A percentile compares a stretch with the other conserved stretches of the same genome.
Evolutionary conservation across 495 filamentous ascomycete species (phyloP).

Genomic region (Jackrogersella minutella): DNA sequence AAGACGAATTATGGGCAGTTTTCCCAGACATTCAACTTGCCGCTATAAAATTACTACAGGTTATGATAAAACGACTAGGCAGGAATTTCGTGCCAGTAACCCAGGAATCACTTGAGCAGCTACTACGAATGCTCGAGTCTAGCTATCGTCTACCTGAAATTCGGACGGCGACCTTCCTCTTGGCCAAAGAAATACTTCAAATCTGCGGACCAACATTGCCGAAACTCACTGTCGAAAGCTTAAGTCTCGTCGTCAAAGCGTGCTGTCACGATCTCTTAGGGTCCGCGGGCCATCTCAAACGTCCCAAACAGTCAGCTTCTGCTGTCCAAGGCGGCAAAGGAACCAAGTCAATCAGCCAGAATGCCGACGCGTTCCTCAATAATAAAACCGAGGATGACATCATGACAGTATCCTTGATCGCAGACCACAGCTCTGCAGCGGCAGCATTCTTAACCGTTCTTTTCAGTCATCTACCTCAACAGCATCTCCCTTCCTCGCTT

Average conservation of each 20-base stretch:
- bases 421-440: conserved; percentile 56
- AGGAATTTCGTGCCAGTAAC: conserved; percentile 61
- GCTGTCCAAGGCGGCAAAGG: conserved; percentile 39
- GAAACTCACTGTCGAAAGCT: conserved; percentile 65
- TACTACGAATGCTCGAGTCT: conserved; percentile 71
- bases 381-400: conserved; percentile 46
- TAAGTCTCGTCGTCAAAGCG: conserved; percentile 63
- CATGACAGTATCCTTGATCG: conserved; percentile 44
- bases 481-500: conserved; percentile 66
- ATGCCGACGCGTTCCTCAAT: conserved; percentile 52
- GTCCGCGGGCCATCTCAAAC: conserved; percentile 48
- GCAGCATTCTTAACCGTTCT: conserved; percentile 66
- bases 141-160: conserved; percentile 65
- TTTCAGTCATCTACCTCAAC: conserved; percentile 66
- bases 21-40: conserved; percentile 78
- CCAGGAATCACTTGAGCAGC: conserved; percentile 70
- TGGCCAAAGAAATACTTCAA: conserved; percentile 64
- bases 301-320: conserved; percentile 37
- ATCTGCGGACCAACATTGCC: conserved; percentile 69
- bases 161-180: conserved; percentile 65
- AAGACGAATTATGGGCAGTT: conserved; percentile 73
- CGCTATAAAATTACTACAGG: conserved; percentile 64
- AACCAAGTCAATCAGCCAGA: conserved; percentile 45
- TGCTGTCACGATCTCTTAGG: conserved; percentile 72
- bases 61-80: conserved; percentile 62